These are phyloP conservation scores for Boletus edulis DNA, from an alignment of 768 basidiomycete genomes.

Conservation along the genomic window DNA sequence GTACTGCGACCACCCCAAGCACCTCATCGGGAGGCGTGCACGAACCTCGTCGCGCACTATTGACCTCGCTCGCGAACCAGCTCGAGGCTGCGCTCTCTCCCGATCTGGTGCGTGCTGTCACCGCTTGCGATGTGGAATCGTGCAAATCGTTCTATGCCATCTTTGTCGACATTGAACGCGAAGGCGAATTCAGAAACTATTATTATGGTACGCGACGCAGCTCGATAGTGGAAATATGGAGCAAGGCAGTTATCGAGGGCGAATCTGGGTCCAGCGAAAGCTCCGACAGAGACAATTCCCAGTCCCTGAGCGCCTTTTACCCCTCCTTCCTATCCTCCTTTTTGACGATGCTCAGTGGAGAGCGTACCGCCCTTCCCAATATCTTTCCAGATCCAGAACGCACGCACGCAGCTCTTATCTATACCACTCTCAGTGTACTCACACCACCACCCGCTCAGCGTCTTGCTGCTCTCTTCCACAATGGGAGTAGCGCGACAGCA, in stretches of 20 bases:
- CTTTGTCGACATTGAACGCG: slow-evolving; percentile 88
- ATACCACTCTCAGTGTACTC: slow-evolving; percentile 74
- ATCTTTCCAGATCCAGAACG: slow-evolving; percentile 86
- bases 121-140: slow-evolving; percentile 65
- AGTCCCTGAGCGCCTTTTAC: slow-evolving; percentile 65
- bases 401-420: slow-evolving; percentile 79
- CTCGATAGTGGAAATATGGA: slow-evolving; percentile 67
- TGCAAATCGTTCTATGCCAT: slow-evolving; percentile 83
- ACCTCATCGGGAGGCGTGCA: slow-evolving; percentile 38
- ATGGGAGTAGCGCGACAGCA: slow-evolving; percentile 54
- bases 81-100: slow-evolving; percentile 90
- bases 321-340: slow-evolving; percentile 73
- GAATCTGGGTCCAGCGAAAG: slow-evolving; percentile 11
- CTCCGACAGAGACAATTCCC: slow-evolving; percentile 44
- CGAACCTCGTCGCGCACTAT: slow-evolving; percentile 77
- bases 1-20: slow-evolving; percentile 61
- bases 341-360: slow-evolving; percentile 60
- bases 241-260: slow-evolving; percentile 45
- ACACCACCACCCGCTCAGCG: slow-evolving; percentile 82
- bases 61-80: slow-evolving; percentile 94
- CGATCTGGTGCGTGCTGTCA: slow-evolving; percentile 87
- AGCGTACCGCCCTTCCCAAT: slow-evolving; percentile 69
- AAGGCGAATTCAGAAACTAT: slow-evolving; percentile 90
- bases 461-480: slow-evolving; percentile 64
- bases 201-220: slow-evolving; percentile 85